Conservation (phyloP, 345 rosid genomes). For the Melaleuca alternifolia region DNA sequence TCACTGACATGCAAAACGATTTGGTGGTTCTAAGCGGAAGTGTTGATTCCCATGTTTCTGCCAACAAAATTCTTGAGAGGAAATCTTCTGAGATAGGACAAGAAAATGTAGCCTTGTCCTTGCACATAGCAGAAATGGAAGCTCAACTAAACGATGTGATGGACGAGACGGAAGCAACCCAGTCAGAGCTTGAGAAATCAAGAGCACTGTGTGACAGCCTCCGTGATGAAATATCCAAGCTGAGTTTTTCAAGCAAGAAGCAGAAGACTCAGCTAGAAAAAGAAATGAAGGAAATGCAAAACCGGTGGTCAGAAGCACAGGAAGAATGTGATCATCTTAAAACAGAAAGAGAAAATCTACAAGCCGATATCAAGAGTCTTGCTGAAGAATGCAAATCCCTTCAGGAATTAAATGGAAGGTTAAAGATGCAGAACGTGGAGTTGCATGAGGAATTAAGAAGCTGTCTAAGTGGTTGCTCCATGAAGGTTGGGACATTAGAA, state of each 20-base stretch:
- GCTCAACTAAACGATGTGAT: constrained; percentile 14
- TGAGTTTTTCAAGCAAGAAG: constrained; percentile 14
- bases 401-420: constrained; percentile 20
- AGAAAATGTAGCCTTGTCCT: neutral
- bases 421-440: constrained; percentile 19
- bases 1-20: constrained; percentile 31
- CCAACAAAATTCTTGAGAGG: constrained; percentile 23
- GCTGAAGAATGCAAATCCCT: constrained; percentile 15
- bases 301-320: constrained; percentile 13
- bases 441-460: constrained; percentile 13
- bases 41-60: constrained; percentile 26
- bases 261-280: constrained; percentile 5
- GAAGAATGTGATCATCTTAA: constrained; percentile 17
- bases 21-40: constrained; percentile 15
- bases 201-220: constrained; percentile 10
- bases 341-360: constrained; percentile 7
- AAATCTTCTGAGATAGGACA: constrained; percentile 26
- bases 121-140: constrained; percentile 5
- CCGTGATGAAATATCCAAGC: constrained; percentile 17
- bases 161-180: constrained; percentile 19
- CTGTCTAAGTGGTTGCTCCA: constrained; percentile 14
- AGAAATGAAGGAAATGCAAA: constrained; percentile 12
- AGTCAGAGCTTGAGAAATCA: constrained; percentile 15
- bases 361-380: constrained; percentile 9
- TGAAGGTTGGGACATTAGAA: constrained; percentile 19